Percentiles rank a stretch among this genome's conserved stretches.
These are phyloP conservation scores for Benincasa hispida DNA, from an alignment of 306 rosid genomes.

Conservation along the genomic window DNA sequence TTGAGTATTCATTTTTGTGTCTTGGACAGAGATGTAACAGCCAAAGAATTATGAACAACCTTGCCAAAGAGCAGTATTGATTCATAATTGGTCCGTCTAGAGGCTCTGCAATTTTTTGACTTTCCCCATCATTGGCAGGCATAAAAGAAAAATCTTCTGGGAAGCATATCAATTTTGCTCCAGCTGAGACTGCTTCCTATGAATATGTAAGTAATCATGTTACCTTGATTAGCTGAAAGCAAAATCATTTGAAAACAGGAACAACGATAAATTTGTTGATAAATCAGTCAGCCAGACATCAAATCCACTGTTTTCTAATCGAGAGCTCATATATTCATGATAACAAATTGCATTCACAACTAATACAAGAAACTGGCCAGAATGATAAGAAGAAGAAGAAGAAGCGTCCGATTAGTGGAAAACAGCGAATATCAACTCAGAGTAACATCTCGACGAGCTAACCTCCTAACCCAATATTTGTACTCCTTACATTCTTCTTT, in stretches of 20 bases:
- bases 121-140: slow-evolving; percentile 69
- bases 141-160: slow-evolving; percentile 80
- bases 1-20: background rate
- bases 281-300: background rate
- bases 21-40: background rate
- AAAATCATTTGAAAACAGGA: background rate
- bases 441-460: background rate
- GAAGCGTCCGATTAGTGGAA: background rate
- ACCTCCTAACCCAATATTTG: background rate
- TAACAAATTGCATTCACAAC: background rate
- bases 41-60: slow-evolving; percentile 22
- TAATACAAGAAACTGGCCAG: background rate
- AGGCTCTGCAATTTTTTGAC: slow-evolving; percentile 57
- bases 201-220: slow-evolving; percentile 7
- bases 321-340: background rate
- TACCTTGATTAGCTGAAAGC: background rate
- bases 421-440: background rate
- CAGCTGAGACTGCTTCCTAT: slow-evolving; percentile 89
- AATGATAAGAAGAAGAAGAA: background rate
- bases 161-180: slow-evolving; percentile 73
- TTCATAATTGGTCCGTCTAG: slow-evolving; percentile 67
- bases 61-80: slow-evolving; percentile 74
- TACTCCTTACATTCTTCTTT: background rate
- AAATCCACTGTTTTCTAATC: background rate
- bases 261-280: background rate